These are phyloP conservation scores for Cytospora schulzeri DNA, from an alignment of 2,329 filamentous ascomycete species.

Conservation along the genomic window DNA sequence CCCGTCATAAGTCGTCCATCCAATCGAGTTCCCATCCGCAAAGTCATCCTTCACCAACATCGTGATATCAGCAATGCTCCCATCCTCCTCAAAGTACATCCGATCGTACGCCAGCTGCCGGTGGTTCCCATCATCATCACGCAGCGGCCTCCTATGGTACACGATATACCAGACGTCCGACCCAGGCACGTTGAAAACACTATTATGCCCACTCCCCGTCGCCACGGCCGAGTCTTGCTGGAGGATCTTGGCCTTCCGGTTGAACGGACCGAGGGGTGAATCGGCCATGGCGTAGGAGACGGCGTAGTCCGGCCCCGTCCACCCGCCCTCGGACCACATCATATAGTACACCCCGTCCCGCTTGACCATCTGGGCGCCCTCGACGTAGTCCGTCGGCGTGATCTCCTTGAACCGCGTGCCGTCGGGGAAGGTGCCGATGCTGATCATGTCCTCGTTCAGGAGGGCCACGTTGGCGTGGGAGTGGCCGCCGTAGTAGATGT, in stretches of 20 bases:
- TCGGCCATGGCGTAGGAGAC: slow-evolving; percentile 46
- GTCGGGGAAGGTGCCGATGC: slow-evolving; percentile 44
- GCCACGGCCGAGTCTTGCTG: slow-evolving; percentile 39
- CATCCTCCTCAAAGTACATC: slow-evolving; percentile 48
- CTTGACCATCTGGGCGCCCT: slow-evolving; percentile 48
- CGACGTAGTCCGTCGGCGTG: slow-evolving; percentile 48
- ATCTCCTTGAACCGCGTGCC: slow-evolving; percentile 45
- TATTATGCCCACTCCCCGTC: slow-evolving; percentile 44
- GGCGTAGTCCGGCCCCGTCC: slow-evolving; percentile 49
- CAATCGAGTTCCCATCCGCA: slow-evolving; percentile 42
- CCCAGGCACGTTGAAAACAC: slow-evolving; percentile 42
- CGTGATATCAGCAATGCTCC: slow-evolving; percentile 44
- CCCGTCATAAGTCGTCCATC: slow-evolving; percentile 38
- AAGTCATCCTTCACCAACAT: slow-evolving; percentile 51
- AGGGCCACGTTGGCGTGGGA: slow-evolving; percentile 46
- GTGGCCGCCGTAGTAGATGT: slow-evolving; percentile 48
- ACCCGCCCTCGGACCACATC: slow-evolving; percentile 49
- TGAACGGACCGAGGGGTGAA: slow-evolving; percentile 46
- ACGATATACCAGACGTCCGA: slow-evolving; percentile 48
- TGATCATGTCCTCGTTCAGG: slow-evolving; percentile 47
- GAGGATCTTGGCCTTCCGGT: slow-evolving; percentile 41
- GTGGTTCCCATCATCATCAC: slow-evolving; percentile 48
- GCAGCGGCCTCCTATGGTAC: slow-evolving; percentile 49
- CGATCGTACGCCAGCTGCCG: slow-evolving; percentile 51
- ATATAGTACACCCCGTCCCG: slow-evolving; percentile 45